Conservation (phyloP, 1,284 basidiomycete species). For the Cutaneotrichosporon sp. region DNA sequence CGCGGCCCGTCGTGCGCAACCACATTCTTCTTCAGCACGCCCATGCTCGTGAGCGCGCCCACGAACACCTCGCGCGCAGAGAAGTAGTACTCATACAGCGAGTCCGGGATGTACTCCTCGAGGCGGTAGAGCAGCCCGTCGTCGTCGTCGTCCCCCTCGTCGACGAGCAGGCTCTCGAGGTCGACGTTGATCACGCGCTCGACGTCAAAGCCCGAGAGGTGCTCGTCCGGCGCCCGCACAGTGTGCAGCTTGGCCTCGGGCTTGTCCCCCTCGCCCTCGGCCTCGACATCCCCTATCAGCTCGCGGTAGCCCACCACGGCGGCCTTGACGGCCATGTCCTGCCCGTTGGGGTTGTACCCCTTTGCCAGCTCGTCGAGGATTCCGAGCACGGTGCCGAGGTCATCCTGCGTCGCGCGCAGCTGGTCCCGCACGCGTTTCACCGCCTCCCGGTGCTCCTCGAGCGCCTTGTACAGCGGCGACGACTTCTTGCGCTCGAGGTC, state of each 20-base stretch:
- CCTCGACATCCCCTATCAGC: slow-evolving; percentile 59
- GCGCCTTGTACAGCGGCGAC: slow-evolving; percentile 76
- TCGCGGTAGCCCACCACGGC: slow-evolving; percentile 93
- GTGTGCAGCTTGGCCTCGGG: slow-evolving; percentile 17
- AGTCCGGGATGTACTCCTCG: slow-evolving; percentile 83
- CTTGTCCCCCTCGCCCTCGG: slow-evolving; percentile 40
- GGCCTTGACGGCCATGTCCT: slow-evolving; percentile 96
- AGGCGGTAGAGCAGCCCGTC: slow-evolving; percentile 64
- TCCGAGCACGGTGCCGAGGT: slow-evolving; percentile 45
- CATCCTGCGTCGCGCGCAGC: slow-evolving; percentile 55
- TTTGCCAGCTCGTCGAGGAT: slow-evolving; percentile 78
- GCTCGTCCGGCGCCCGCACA: slow-evolving; percentile 18
- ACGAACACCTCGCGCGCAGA: slow-evolving; percentile 66
- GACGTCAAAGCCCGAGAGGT: slow-evolving; percentile 19
- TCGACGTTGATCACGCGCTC: slow-evolving; percentile 17
- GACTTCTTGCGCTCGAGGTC: slow-evolving; percentile 74
- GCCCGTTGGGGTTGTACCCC: slow-evolving; percentile 95
- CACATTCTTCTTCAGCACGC: slow-evolving; percentile 24
- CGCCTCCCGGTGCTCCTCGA: slow-evolving; percentile 71
- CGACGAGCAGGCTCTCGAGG: slow-evolving; percentile 20
- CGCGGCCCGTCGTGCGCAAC: slow-evolving; percentile 38
- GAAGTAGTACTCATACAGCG: slow-evolving; percentile 73
- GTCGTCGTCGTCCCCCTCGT: slow-evolving; percentile 18
- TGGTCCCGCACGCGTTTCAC: slow-evolving; percentile 74
- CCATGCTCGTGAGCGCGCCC: slow-evolving; percentile 55